Conservation (phyloP, 306 rosid genomes). For the Glycine tomentella region DNA sequence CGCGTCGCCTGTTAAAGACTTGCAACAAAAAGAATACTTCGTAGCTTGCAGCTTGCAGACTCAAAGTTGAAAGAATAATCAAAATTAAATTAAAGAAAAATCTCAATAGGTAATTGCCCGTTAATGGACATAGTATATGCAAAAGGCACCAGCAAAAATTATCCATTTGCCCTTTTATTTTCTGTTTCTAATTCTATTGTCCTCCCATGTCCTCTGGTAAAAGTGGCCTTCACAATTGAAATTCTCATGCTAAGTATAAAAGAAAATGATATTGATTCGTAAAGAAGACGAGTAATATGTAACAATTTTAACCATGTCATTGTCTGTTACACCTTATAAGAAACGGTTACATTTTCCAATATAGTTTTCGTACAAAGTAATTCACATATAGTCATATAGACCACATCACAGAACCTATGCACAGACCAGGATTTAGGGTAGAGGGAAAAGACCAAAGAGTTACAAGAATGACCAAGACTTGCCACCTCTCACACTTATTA, state of each 20-base stretch:
- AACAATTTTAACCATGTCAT: conserved; percentile 30
- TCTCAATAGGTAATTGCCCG: too few relatives aligned
- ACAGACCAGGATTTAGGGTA: neutral
- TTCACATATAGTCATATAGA: conserved; percentile 33
- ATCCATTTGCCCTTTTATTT: neutral
- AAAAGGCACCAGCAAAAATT: neutral
- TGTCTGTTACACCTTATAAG: conserved; percentile 10
- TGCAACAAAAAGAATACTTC: too few relatives aligned
- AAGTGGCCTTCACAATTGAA: neutral
- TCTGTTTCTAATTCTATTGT: neutral
- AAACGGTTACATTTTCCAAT: conserved; percentile 17
- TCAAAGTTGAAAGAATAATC: too few relatives aligned
- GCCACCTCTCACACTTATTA: conserved; percentile 9
- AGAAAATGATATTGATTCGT: neutral
- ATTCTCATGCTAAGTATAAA: neutral
- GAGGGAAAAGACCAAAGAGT: neutral
- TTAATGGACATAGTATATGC: too few relatives aligned
- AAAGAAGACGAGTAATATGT: neutral
- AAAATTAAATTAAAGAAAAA: too few relatives aligned
- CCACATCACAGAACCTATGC: conserved; percentile 28
- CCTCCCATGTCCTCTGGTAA: neutral
- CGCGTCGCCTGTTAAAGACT: too few relatives aligned
- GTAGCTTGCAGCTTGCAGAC: too few relatives aligned
- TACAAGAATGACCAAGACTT: conserved; percentile 20
- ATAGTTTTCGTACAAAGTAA: neutral